Evolutionary conservation across 345 rosid genomes (phyloP).

Genomic region (Linum usitatissimum): DNA sequence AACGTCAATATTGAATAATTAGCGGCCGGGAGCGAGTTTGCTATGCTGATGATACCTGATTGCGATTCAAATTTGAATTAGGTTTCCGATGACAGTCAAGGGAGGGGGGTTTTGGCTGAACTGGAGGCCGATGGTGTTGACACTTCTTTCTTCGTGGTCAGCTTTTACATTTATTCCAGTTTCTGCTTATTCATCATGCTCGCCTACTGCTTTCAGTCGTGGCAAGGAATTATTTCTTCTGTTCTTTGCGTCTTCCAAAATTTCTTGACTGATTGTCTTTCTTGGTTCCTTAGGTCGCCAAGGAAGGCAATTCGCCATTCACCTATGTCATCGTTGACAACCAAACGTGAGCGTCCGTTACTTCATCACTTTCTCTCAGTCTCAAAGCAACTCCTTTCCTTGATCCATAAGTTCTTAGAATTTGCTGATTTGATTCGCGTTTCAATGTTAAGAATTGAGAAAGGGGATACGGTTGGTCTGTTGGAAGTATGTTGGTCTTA

Average conservation of each 20-base stretch:
- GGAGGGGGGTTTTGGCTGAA: slow-evolving; percentile 41
- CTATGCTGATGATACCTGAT: too few species aligned
- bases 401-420: too few species aligned
- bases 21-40: too few species aligned
- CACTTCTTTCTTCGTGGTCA: slow-evolving; percentile 55
- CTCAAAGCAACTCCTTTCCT: too few species aligned
- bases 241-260: neutral
- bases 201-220: too few species aligned
- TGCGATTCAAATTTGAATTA: slow-evolving; percentile 9
- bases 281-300: slow-evolving; percentile 49
- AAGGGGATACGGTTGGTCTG: too few species aligned
- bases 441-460: too few species aligned
- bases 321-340: slow-evolving; percentile 72
- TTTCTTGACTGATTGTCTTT: neutral
- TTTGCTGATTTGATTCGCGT: too few species aligned
- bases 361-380: too few species aligned
- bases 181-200: neutral
- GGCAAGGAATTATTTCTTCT: too few species aligned
- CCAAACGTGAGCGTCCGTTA: slow-evolving; percentile 52
- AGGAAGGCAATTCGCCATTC: slow-evolving; percentile 73
- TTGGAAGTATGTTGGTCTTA: too few species aligned
- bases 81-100: slow-evolving; percentile 52
- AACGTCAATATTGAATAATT: too few species aligned
- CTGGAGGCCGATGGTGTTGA: slow-evolving; percentile 48
- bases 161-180: neutral